Evolutionary conservation across 179 eudicot genomes (phyloP), one percentile per base, ranked within the genome.

Genomic region (Patellifolia procumbens): DNA sequence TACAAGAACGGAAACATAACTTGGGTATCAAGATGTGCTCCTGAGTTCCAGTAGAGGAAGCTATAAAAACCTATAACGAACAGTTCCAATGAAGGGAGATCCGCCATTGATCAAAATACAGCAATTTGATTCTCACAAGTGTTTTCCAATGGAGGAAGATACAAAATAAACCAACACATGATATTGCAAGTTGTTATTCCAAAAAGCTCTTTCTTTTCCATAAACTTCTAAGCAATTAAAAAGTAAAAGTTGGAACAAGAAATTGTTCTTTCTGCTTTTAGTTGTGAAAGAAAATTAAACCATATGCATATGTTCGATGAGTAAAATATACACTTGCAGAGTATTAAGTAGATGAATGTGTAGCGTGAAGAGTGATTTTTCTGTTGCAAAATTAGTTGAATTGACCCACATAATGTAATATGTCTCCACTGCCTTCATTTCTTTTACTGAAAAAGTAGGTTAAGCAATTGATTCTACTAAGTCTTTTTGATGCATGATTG

Each of bases 291-390:
- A n/a, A n/a, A n/a, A n/a, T n/a, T 9, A 56, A 24, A n/a, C 17
- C 52, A 12, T 11, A 56, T 62, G 67, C 17, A 62, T 62, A 34
- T 34, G 8, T 34, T n/a, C 42, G 11, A 62, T 34, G 67, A 62
- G 67, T 62, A 34, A 34, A 31, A 5, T 34, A 16, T 62, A 34
- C 67, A 62, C 67, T 62, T 62, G 31, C 61, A 56, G 61, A 56
- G 24, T n/a, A n/a, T n/a, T 22, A 7, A 6, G 3, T 56, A 48
- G 52, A 11, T 12, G 17, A n/a, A 7, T 11, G 20, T 48, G 52
- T 48, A 48, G n/a, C 52, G 52, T 48, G n/a, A n/a, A n/a, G n/a
- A n/a, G n/a, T n/a, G n/a, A n/a, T n/a, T n/a, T n/a, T n/a, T n/a
- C 17, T 56, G 61, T 56, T 56, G 4, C 15, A 55, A 12, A 22